A percentile compares a stretch with the other conserved stretches of the same genome.
Conservation (phyloP, 2,329 filamentous ascomycete species). For the Teratosphaeria gauchensis region DNA sequence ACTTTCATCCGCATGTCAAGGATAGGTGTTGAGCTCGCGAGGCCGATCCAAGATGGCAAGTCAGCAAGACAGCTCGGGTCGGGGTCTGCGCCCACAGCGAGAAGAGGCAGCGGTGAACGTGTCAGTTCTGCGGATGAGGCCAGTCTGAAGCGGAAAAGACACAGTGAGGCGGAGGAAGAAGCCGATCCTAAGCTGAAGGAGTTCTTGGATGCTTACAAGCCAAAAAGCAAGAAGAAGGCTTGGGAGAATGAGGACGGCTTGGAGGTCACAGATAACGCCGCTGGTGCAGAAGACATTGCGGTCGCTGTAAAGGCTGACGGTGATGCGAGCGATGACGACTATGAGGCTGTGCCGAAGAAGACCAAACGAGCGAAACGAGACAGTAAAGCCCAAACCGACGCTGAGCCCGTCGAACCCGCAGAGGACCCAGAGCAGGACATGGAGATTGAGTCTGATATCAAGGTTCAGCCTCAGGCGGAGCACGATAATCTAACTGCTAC, state of each 20-base stretch:
- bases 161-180: conserved; percentile 39
- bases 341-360: conserved; percentile 52
- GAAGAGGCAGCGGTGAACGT: not conserved
- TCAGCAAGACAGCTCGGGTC: not conserved
- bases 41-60: conserved; percentile 50
- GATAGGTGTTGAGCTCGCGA: conserved; percentile 80
- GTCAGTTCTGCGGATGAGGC: conserved; percentile 22
- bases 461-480: not conserved
- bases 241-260: conserved; percentile 47
- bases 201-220: conserved; percentile 74
- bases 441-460: not conserved
- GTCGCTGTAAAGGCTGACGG: not conserved
- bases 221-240: conserved; percentile 35
- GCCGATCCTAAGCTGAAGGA: conserved; percentile 75
- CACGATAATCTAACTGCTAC: conserved; percentile 16
- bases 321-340: conserved; percentile 52
- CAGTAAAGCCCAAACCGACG: not conserved
- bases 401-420: not conserved
- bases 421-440: not conserved
- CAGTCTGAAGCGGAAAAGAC: conserved; percentile 52
- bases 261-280: not conserved
- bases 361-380: conserved; percentile 24
- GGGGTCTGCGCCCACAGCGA: conserved; percentile 7
- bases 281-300: not conserved
- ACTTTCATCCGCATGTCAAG: conserved; percentile 94